A percentile compares a stretch with the other conserved stretches of the same genome.
These are phyloP conservation scores for Xylaria curta DNA, from an alignment of 495 filamentous ascomycete species.

Conservation along the genomic window DNA sequence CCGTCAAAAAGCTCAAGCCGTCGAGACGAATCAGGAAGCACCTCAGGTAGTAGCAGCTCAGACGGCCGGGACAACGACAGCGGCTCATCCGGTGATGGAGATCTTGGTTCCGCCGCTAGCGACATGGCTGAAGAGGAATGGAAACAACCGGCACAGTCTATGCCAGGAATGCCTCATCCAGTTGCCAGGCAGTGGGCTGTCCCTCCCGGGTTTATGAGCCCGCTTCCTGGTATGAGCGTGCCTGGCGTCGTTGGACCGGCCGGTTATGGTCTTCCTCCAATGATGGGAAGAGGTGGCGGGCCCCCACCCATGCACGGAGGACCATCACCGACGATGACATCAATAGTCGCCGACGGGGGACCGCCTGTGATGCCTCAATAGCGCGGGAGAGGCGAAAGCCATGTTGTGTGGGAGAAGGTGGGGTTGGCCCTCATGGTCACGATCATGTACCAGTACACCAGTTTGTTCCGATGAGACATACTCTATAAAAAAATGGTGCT, in stretches of 20 bases:
- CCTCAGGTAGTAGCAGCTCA: conserved; percentile 7
- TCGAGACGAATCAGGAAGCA: neutral
- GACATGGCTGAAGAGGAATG: conserved; percentile 18
- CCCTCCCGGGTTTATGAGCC: conserved; percentile 17
- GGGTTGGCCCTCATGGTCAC: neutral
- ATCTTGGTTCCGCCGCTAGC: neutral
- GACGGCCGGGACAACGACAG: neutral
- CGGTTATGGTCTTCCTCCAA: conserved; percentile 19
- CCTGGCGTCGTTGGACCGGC: conserved; percentile 8
- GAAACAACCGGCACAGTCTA: conserved; percentile 14
- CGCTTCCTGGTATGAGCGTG: neutral
- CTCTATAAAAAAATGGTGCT: conserved; percentile 7
- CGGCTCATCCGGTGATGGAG: conserved; percentile 12
- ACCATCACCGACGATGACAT: conserved; percentile 6
- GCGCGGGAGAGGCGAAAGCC: neutral
- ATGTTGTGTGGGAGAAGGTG: neutral
- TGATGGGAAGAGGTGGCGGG: conserved; percentile 26
- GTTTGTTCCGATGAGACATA: conserved; percentile 8
- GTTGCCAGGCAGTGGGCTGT: conserved; percentile 6
- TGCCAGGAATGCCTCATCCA: conserved; percentile 21
- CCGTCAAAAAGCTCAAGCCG: conserved; percentile 15
- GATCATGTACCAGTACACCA: neutral
- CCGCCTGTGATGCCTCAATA: conserved; percentile 11
- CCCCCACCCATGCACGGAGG: conserved; percentile 24
- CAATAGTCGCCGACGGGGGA: neutral